A percentile compares a stretch with the other conserved stretches of the same genome.
Conservation (phyloP, 2,329 filamentous ascomycete species). For the Colletotrichum sp. region DNA sequence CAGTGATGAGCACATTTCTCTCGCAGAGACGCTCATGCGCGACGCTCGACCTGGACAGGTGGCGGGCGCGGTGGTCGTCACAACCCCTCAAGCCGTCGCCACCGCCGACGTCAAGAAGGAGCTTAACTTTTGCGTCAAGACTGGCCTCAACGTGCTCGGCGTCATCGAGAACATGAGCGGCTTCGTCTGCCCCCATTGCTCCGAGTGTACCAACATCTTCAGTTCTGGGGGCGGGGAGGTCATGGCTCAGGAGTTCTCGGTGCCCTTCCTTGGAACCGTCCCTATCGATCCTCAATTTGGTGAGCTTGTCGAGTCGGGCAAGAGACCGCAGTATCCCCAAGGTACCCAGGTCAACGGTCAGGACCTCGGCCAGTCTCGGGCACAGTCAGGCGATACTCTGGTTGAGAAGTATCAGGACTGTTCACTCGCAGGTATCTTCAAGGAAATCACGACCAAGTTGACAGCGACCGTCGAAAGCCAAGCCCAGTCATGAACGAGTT, state of each 20-base stretch:
- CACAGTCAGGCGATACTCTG: slow-evolving; percentile 41
- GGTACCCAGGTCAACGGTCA: slow-evolving; percentile 68
- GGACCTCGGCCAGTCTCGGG: slow-evolving; percentile 46
- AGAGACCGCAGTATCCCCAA: slow-evolving; percentile 68
- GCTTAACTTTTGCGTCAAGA: slow-evolving; percentile 91
- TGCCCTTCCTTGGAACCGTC: slow-evolving; percentile 84
- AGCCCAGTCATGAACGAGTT: not conserved
- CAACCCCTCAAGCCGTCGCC: slow-evolving; percentile 92
- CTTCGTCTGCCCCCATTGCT: slow-evolving; percentile 81
- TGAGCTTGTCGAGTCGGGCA: slow-evolving; percentile 78
- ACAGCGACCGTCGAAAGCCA: slow-evolving; percentile 27
- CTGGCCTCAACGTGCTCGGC: slow-evolving; percentile 78
- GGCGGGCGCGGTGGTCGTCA: slow-evolving; percentile 90
- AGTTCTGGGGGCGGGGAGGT: slow-evolving; percentile 86
- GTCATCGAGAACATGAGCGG: slow-evolving; percentile 98
- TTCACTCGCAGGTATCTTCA: slow-evolving; percentile 73
- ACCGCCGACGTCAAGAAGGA: slow-evolving; percentile 95
- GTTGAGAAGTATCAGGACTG: slow-evolving; percentile 77
- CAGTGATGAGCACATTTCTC: slow-evolving; percentile 94
- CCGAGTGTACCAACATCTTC: slow-evolving; percentile 92
- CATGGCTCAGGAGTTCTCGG: slow-evolving; percentile 86
- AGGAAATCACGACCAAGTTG: slow-evolving; percentile 60
- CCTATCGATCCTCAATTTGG: slow-evolving; percentile 95
- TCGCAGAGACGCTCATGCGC: slow-evolving; percentile 82
- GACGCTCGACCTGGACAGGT: slow-evolving; percentile 71